A percentile compares a stretch with the other conserved stretches of the same genome.
phyloP scores from a whole-genome alignment of 2,329 filamentous ascomycete genomes.

The Aspergillus flavus region DNA sequence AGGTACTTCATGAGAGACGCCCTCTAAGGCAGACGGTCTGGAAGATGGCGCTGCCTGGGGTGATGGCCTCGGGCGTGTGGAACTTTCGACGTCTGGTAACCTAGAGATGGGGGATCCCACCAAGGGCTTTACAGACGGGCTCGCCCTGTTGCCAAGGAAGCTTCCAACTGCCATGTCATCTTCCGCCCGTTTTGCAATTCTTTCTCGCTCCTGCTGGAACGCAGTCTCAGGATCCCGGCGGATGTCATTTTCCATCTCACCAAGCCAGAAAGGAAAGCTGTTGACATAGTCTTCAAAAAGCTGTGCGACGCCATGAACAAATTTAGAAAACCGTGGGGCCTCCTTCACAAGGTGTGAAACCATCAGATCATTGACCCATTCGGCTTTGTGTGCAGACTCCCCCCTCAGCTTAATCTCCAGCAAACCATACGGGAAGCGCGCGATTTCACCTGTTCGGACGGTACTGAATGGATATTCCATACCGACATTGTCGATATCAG shows the following conservation, averaged over 20 bases:
- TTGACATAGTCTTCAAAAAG: conserved; percentile 97
- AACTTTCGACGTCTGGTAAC: conserved; percentile 29
- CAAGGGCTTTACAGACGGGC: conserved; percentile 31
- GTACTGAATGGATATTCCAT: conserved; percentile 86
- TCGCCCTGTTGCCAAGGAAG: conserved; percentile 64
- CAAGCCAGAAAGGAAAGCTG: conserved; percentile 93
- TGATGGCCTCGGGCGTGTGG: conserved; percentile 23
- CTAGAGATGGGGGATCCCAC: conserved; percentile 39
- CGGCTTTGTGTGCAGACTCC: conserved; percentile 62
- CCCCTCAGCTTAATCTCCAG: conserved; percentile 85
- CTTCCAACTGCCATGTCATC: conserved; percentile 89
- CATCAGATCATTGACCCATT: conserved; percentile 92
- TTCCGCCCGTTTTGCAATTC: conserved; percentile 76
- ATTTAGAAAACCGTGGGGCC: conserved; percentile 91
- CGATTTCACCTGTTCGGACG: conserved; percentile 88
- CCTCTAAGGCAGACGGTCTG: conserved; percentile 43
- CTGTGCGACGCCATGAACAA: conserved; percentile 87
- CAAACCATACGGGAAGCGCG: conserved; percentile 84
- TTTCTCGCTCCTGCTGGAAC: conserved; percentile 88
- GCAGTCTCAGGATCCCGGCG: conserved; percentile 87
- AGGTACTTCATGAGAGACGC: conserved; percentile 39
- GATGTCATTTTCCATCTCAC: conserved; percentile 89
- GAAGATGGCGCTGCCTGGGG: conserved; percentile 29
- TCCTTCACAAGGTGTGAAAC: conserved; percentile 88
- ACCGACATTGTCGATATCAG: conserved; percentile 79